Evolutionary conservation across 257 asterid species (phyloP).

Genomic region (Euphrasia confusa): DNA sequence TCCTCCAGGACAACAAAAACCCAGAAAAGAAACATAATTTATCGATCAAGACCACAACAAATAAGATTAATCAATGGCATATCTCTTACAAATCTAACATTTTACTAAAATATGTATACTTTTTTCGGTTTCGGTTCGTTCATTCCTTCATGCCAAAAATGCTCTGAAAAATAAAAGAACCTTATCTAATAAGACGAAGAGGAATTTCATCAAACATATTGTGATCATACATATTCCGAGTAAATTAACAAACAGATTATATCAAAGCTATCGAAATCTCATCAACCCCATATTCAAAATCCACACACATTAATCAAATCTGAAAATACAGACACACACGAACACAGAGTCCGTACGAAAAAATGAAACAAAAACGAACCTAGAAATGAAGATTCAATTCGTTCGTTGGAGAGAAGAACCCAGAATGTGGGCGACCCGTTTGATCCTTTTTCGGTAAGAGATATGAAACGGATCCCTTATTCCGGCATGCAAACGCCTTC

Average conservation of each 20-base stretch:
- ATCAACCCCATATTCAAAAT: background rate
- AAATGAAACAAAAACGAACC: constrained; percentile 11
- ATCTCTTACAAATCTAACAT: too few relatives aligned
- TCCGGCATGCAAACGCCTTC: constrained; percentile 50
- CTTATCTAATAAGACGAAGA: too few relatives aligned
- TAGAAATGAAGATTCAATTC: constrained; percentile 1
- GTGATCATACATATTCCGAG: too few relatives aligned
- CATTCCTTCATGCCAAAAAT: background rate
- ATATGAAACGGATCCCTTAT: constrained; percentile 7
- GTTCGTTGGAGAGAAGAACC: background rate
- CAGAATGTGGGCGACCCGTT: constrained; percentile 7
- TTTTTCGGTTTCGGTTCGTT: background rate
- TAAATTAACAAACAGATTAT: too few relatives aligned
- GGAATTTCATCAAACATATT: too few relatives aligned
- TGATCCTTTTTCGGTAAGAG: background rate
- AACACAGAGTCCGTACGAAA: constrained; percentile 1
- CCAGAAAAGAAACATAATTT: background rate
- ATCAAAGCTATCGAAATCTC: background rate
- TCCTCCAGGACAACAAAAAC: background rate
- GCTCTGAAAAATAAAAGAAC: too few relatives aligned
- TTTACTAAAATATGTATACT: background rate
- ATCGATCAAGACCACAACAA: background rate
- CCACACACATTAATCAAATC: constrained; percentile 10
- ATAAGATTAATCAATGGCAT: background rate
- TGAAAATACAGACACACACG: background rate